Percentiles rank a stretch among this genome's conserved stretches.
Conservation (phyloP, 441 rosid species). For the Pelargonium australe region DNA sequence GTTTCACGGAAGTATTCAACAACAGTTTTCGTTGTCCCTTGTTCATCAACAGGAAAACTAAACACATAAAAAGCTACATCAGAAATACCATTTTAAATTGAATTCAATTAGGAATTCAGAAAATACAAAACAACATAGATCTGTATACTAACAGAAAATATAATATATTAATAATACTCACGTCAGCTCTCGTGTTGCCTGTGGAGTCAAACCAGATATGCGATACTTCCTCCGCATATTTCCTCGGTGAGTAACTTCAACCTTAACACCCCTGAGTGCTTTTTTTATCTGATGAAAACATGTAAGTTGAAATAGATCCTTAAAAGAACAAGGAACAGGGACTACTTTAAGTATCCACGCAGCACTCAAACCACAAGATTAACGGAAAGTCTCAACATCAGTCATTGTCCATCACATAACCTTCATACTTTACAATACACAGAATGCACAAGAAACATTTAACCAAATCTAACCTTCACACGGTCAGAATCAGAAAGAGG, state of each 20-base stretch:
- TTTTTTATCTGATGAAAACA: slow-evolving; percentile 56
- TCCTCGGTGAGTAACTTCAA: slow-evolving; percentile 91
- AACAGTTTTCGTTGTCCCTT: slow-evolving; percentile 77
- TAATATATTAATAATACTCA: slow-evolving; percentile 25
- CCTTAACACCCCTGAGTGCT: slow-evolving; percentile 93
- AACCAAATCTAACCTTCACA: slow-evolving; percentile 44
- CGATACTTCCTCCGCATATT: slow-evolving; percentile 87
- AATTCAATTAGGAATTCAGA: background rate
- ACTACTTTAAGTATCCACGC: no score
- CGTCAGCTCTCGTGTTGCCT: slow-evolving; percentile 92
- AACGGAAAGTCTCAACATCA: background rate
- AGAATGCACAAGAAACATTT: background rate
- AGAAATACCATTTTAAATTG: background rate
- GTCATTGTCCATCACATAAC: background rate
- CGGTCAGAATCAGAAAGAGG: slow-evolving; percentile 93
- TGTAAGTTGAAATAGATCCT: slow-evolving; percentile 13
- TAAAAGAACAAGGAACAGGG: background rate
- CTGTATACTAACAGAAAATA: background rate
- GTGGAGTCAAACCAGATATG: slow-evolving; percentile 90
- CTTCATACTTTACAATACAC: background rate
- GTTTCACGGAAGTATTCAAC: slow-evolving; percentile 95
- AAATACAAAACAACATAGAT: background rate
- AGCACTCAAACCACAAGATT: no score
- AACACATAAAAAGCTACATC: background rate
- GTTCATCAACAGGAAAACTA: slow-evolving; percentile 94